These are phyloP conservation scores for Trametes cubensis DNA, from an alignment of 768 basidiomycete genomes.

Conservation along the genomic window DNA sequence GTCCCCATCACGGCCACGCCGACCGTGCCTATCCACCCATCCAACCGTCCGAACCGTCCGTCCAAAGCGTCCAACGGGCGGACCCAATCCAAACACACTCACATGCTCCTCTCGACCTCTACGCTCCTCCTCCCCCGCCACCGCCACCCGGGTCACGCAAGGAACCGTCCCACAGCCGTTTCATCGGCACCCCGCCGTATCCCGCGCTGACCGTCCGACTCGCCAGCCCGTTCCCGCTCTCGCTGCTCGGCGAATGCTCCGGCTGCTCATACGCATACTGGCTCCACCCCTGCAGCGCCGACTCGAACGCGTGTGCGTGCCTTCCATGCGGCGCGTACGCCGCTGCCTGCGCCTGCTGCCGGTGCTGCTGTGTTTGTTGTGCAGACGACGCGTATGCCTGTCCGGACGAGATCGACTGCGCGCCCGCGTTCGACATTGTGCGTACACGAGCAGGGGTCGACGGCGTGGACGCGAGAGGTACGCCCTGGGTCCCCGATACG, in stretches of 20 bases:
- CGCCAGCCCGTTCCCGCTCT: not conserved
- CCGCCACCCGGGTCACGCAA: constrained; percentile 16
- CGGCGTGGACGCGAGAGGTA: not conserved
- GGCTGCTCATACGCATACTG: constrained; percentile 6
- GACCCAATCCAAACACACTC: not conserved
- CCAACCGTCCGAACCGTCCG: not conserved
- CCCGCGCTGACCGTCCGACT: not conserved
- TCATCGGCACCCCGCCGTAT: constrained; percentile 12
- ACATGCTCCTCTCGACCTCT: not conserved
- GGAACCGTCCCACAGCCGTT: constrained; percentile 16
- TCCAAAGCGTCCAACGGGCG: not conserved
- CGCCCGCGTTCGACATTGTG: no score
- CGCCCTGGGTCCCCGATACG: constrained; percentile 11
- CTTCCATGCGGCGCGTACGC: not conserved
- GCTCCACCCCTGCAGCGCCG: constrained; percentile 24
- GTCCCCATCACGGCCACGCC: no score
- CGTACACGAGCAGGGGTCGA: not conserved
- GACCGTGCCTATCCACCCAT: not conserved
- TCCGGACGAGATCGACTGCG: no score
- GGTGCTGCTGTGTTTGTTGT: not conserved
- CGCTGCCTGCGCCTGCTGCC: not conserved
- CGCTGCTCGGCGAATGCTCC: not conserved
- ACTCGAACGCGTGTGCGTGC: constrained; percentile 13
- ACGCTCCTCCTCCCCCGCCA: constrained; percentile 6
- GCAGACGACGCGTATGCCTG: no score